Percentiles rank a stretch among this genome's conserved stretches.
phyloP scores from a whole-genome alignment of 306 rosid genomes.

The Fragaria nilgerrensis region DNA sequence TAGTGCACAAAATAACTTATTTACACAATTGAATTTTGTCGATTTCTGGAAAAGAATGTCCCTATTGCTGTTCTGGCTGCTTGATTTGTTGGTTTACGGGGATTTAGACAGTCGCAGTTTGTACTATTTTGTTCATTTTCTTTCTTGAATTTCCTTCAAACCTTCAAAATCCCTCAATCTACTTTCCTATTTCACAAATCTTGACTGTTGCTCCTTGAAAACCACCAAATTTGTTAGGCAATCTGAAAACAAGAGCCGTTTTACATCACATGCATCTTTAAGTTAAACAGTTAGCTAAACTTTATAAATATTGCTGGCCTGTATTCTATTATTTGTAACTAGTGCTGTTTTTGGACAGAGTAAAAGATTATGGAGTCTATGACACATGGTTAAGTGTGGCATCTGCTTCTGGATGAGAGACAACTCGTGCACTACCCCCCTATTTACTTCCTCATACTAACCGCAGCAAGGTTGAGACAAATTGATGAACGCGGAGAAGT shows the following conservation, averaged over 20 bases:
- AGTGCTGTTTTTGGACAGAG: conserved; percentile 41
- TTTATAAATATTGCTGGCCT: neutral
- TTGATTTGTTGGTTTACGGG: neutral
- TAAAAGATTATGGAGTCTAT: conserved; percentile 58
- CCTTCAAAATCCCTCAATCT: neutral
- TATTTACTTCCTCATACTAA: neutral
- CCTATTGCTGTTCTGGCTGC: neutral
- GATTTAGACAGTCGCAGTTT: too few relatives aligned
- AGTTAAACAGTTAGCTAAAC: neutral
- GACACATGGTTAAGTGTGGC: conserved; percentile 58
- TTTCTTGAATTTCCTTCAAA: neutral
- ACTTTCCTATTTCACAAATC: neutral
- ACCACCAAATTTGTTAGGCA: neutral
- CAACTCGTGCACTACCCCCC: neutral
- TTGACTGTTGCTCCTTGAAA: neutral
- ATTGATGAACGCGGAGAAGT: neutral
- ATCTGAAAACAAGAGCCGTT: neutral
- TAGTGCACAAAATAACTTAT: neutral
- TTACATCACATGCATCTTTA: neutral
- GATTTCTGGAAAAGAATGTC: neutral
- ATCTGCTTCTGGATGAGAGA: conserved; percentile 31
- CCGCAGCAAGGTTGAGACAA: neutral
- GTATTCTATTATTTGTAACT: conserved; percentile 11
- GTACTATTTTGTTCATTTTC: neutral
- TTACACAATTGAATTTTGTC: neutral